These are phyloP conservation scores for Globisporangium perplexum DNA, from an alignment of 352 stramenopile genomes.

Conservation along the genomic window DNA sequence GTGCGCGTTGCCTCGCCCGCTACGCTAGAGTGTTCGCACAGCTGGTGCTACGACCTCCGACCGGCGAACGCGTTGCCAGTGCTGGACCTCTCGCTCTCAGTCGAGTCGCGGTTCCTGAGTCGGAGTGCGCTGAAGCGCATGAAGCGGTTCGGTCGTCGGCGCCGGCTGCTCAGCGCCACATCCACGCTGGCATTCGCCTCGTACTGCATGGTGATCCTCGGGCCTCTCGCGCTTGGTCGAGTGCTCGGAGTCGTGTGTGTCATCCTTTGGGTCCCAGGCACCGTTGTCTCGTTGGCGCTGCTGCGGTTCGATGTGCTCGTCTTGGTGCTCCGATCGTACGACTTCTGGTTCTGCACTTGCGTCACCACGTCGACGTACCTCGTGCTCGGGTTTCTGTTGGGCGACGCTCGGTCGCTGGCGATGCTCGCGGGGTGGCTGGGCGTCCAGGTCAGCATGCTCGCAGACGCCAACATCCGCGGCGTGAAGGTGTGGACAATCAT, in stretches of 20 bases:
- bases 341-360: conserved; percentile 8
- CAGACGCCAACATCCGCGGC: conserved; percentile 3
- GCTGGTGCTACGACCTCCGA: background rate
- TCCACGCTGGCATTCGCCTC: background rate
- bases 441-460: conserved; percentile 5
- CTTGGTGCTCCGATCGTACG: background rate
- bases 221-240: background rate
- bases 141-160: background rate
- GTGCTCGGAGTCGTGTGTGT: background rate
- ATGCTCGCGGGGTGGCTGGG: background rate
- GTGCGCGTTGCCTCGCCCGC: too few species aligned
- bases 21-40: too few species aligned
- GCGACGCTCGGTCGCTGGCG: background rate
- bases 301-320: conserved; percentile 2
- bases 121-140: background rate
- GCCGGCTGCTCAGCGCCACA: background rate
- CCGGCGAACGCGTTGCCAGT: background rate
- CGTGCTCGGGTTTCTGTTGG: background rate
- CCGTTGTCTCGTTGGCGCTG: background rate
- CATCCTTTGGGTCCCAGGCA: background rate
- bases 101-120: conserved; percentile 7
- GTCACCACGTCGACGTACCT: background rate
- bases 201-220: background rate
- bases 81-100: conserved; percentile 6
- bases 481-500: background rate